phyloP scores from a whole-genome alignment of 108 stramenopile genomes.

The Nannochloropsis oceanica region DNA sequence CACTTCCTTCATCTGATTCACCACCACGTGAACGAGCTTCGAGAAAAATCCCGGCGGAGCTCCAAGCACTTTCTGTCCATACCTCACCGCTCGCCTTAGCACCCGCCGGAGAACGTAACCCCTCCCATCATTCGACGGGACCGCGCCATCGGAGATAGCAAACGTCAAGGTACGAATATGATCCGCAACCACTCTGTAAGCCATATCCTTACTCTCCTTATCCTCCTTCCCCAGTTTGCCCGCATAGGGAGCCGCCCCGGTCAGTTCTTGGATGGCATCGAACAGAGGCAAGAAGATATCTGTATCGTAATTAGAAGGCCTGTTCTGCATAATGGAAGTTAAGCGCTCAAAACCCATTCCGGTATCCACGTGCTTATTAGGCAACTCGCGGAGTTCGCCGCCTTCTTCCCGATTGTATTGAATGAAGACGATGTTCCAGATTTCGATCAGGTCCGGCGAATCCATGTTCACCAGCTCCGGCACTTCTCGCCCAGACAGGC shows the following conservation, averaged over 20 bases:
- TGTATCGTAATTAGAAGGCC: constrained; percentile 93
- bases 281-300: constrained; percentile 94
- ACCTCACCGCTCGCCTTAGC: constrained; percentile 86
- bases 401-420: constrained; percentile 67
- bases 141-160: constrained; percentile 96
- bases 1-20: constrained; percentile 65
- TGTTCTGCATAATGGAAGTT: constrained; percentile 78
- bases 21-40: constrained; percentile 62
- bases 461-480: constrained; percentile 79
- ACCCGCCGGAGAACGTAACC: constrained; percentile 93
- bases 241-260: constrained; percentile 64
- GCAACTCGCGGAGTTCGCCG: constrained; percentile 63
- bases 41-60: constrained; percentile 89
- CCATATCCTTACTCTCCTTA: constrained; percentile 79
- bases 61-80: constrained; percentile 77
- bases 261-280: constrained; percentile 63
- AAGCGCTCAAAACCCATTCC: constrained; percentile 99
- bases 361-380: constrained; percentile 93
- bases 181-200: constrained; percentile 97
- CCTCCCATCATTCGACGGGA: constrained; percentile 90
- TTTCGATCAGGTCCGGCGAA: constrained; percentile 52
- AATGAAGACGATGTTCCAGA: constrained; percentile 97
- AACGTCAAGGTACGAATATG: constrained; percentile 88
- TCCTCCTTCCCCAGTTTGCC: constrained; percentile 84
- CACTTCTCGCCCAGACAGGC: constrained; percentile 83